A percentile compares a stretch with the other conserved stretches of the same genome.
phyloP scores from a whole-genome alignment of 768 basidiomycete species.

The Rhizopogon salebrosus region DNA sequence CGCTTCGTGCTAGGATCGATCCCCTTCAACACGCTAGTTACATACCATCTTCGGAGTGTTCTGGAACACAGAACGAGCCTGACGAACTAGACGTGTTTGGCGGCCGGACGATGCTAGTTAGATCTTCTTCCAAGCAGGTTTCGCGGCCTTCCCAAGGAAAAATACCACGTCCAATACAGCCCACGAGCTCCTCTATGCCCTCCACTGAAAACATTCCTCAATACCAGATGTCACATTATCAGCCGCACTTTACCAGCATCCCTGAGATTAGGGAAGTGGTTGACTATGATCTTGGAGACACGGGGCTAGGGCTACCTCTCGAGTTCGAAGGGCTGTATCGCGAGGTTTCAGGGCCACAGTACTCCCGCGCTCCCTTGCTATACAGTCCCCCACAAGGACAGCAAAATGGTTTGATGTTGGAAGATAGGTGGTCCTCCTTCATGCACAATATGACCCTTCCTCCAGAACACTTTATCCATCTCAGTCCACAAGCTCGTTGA shows the following conservation, averaged over 20 bases:
- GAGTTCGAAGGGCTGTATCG: slow-evolving; percentile 35
- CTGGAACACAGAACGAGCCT: neutral
- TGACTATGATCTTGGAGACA: neutral
- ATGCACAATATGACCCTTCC: slow-evolving; percentile 23
- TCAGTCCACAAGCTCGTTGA: neutral
- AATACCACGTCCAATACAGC: neutral
- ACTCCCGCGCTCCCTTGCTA: neutral
- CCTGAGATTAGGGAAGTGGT: neutral
- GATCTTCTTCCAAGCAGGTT: neutral
- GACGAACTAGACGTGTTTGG: slow-evolving; percentile 31
- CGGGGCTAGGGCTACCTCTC: slow-evolving; percentile 1
- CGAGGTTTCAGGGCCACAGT: slow-evolving; percentile 23
- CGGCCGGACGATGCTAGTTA: slow-evolving; percentile 27
- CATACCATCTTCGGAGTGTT: slow-evolving; percentile 11
- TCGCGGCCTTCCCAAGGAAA: neutral
- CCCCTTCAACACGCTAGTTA: slow-evolving; percentile 7
- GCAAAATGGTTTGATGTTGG: slow-evolving; percentile 21
- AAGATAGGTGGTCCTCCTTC: slow-evolving; percentile 38
- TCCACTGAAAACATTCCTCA: neutral
- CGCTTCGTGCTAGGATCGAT: slow-evolving; percentile 26
- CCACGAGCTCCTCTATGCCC: neutral
- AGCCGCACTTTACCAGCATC: neutral
- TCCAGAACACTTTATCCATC: neutral
- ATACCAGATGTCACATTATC: neutral
- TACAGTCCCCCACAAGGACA: slow-evolving; percentile 1